These are phyloP conservation scores for Emiliania huxleyi DNA, from an alignment of 78 protist genomes.

Conservation along the genomic window DNA sequence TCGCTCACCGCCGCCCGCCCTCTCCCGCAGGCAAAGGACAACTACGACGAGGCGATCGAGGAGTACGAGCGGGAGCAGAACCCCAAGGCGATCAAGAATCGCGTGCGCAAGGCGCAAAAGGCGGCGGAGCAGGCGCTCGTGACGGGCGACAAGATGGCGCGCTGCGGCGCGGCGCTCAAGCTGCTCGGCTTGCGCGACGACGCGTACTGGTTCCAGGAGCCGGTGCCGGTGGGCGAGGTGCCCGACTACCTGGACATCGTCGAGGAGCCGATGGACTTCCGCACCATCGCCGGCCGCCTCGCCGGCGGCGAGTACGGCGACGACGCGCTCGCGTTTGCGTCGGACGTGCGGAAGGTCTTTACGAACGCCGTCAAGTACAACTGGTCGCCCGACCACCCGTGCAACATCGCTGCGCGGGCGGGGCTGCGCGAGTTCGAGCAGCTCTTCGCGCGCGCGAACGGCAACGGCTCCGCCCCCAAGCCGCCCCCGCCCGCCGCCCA, in stretches of 20 bases:
- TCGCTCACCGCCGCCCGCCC: no score
- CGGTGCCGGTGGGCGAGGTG: not conserved
- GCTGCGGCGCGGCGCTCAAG: not conserved
- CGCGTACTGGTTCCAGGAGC: not conserved
- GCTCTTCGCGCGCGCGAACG: not conserved
- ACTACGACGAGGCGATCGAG: not conserved
- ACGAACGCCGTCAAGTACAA: slow-evolving; percentile 2
- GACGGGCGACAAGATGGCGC: not conserved
- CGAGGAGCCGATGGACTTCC: not conserved
- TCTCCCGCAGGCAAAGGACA: not conserved
- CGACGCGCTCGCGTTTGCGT: not conserved
- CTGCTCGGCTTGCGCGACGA: not conserved
- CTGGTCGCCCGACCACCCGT: not conserved
- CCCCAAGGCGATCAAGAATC: not conserved
- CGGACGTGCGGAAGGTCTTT: not conserved
- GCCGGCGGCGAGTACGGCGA: not conserved
- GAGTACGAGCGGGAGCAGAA: not conserved
- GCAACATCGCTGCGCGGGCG: not conserved
- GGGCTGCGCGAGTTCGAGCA: not conserved
- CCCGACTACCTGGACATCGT: slow-evolving; percentile 7
- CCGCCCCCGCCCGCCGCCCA: no score
- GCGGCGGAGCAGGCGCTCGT: not conserved
- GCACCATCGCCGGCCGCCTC: not conserved
- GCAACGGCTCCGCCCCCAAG: no score
- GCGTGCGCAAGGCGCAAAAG: not conserved